These are phyloP conservation scores for Acanthamoeba polyphaga DNA, from an alignment of 208 protist species.

Conservation along the genomic window DNA sequence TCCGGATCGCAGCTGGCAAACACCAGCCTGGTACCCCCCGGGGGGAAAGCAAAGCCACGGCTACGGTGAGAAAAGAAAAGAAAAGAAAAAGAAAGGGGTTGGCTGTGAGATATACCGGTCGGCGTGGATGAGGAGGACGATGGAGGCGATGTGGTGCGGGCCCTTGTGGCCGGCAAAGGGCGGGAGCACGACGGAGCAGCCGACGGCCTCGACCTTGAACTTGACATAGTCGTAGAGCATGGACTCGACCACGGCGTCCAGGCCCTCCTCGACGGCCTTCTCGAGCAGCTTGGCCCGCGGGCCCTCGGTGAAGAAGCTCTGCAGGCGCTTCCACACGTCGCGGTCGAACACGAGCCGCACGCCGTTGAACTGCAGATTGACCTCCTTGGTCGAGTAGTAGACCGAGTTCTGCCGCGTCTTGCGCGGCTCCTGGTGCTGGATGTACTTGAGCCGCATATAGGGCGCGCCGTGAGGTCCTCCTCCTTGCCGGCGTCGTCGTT, in stretches of 20 bases:
- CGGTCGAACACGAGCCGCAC: constrained; percentile 36
- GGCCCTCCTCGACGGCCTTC: constrained; percentile 69
- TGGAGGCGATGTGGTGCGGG: constrained; percentile 40
- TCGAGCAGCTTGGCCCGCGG: constrained; percentile 46
- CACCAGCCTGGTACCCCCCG: neutral
- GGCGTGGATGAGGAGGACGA: constrained; percentile 46
- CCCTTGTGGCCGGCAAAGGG: constrained; percentile 54
- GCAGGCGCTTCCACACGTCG: constrained; percentile 69
- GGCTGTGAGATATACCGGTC: neutral
- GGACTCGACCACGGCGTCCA: constrained; percentile 59
- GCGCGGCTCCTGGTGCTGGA: constrained; percentile 3
- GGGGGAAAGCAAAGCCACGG: no score
- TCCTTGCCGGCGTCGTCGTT: neutral
- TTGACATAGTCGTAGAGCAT: constrained; percentile 72
- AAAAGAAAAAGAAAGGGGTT: neutral
- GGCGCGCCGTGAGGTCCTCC: neutral
- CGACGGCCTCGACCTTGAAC: constrained; percentile 68
- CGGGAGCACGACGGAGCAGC: constrained; percentile 15
- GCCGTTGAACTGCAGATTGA: constrained; percentile 38
- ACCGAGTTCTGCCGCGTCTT: neutral
- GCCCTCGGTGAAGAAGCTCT: constrained; percentile 50
- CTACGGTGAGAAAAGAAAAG: neutral
- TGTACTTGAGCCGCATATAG: constrained; percentile 46
- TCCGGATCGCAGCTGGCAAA: constrained; percentile 61
- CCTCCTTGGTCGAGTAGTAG: constrained; percentile 58